phyloP scores from a whole-genome alignment of 441 rosid genomes.

The Brassica balearica region DNA sequence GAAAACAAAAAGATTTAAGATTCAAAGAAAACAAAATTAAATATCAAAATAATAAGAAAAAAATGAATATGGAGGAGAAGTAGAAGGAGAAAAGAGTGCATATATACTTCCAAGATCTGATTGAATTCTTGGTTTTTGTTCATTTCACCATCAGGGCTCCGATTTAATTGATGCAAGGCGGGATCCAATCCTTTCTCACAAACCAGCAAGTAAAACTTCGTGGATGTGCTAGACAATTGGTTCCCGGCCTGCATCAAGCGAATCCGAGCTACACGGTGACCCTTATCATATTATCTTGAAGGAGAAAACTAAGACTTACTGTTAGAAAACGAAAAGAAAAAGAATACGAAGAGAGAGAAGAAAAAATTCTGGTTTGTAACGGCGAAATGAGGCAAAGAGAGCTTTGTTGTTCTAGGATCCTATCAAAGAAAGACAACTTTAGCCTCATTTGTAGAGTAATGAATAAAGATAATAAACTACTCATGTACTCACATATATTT shows the following conservation, averaged over 20 bases:
- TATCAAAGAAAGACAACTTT: too few relatives aligned
- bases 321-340: too few relatives aligned
- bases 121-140: neutral
- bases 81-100: neutral
- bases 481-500: too few relatives aligned
- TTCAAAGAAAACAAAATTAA: neutral
- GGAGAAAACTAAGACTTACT: neutral
- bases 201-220: constrained; percentile 39
- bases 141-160: constrained; percentile 74
- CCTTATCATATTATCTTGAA: neutral
- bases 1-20: neutral
- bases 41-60: neutral
- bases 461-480: too few relatives aligned
- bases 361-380: too few relatives aligned
- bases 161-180: constrained; percentile 99
- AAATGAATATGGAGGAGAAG: neutral
- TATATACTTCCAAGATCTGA: constrained; percentile 24
- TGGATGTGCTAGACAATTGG: constrained; percentile 49
- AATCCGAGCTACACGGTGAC: constrained; percentile 89
- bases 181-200: constrained; percentile 70
- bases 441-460: too few relatives aligned
- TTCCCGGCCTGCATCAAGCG: constrained; percentile 99
- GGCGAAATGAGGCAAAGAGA: too few relatives aligned
- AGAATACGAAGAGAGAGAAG: too few relatives aligned
- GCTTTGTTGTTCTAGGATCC: too few relatives aligned